These are phyloP conservation scores for Kalanchoe fedtschenkoi DNA, from an alignment of 164 flowering plant genomes.

Conservation along the genomic window DNA sequence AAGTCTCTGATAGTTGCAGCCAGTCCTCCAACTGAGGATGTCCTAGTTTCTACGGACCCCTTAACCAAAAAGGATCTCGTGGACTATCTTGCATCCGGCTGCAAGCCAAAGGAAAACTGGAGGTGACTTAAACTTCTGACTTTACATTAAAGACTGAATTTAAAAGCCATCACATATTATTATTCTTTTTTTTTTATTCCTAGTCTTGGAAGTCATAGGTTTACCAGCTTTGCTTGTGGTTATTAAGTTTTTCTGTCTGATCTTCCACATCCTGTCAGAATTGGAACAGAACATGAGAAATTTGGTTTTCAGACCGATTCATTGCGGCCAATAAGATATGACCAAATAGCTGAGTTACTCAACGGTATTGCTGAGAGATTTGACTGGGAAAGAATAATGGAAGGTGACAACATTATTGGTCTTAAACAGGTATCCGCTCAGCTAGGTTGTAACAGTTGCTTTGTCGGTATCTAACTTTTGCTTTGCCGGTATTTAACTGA, in stretches of 20 bases:
- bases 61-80: conserved; percentile 90
- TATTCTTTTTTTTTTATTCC: neutral
- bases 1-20: conserved; percentile 55
- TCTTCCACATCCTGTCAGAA: conserved; percentile 37
- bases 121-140: conserved; percentile 32
- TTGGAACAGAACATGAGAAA: conserved; percentile 99
- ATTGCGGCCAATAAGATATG: conserved; percentile 72
- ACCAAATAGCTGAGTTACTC: conserved; percentile 82
- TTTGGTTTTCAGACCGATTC: conserved; percentile 82
- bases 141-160: neutral
- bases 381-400: conserved; percentile 97
- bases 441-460: neutral
- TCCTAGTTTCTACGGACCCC: conserved; percentile 67
- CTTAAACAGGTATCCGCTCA: conserved; percentile 62
- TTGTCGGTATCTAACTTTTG: no score
- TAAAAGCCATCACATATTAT: neutral
- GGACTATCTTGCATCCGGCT: conserved; percentile 87
- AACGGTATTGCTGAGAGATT: conserved; percentile 88
- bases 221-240: no score
- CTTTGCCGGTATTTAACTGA: no score
- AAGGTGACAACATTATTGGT: conserved; percentile 89
- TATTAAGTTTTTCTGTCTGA: no score
- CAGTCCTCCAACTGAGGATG: conserved; percentile 93
- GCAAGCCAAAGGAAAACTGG: conserved; percentile 95
- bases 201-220: no score